Evolutionary conservation across 2,329 filamentous ascomycete species (phyloP), one percentile per base, ranked within the genome.

Genomic region (Aschersonia sp.): DNA sequence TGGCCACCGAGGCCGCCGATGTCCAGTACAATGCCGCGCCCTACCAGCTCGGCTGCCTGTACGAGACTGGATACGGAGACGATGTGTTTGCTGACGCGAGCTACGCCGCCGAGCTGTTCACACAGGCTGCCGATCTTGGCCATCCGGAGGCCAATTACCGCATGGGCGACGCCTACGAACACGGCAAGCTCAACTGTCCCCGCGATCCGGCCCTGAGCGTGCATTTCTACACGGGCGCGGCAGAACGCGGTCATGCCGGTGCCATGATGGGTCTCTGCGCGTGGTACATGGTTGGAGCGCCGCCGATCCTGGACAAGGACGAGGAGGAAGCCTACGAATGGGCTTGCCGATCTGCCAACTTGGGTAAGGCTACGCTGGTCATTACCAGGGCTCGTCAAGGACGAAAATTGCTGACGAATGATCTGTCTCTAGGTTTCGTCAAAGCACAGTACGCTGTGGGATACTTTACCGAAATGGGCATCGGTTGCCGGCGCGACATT

Each of bases 261-360:
- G 90, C 88, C 44, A 97, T 97, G 88, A 95, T 98, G 89, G 90
- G 90, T 5, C 72, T 98, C 7, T 98, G 92, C 65, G 92, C 92
- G 9, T 98, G 92, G 92, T 98, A 97, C 64, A 85, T 97, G 75
- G 85, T 97, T 41, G 92, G 92, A 9, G 92, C 92, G 2, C 85
- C 89, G 55, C 88, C 89, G 0, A 80, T 97, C 11, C 68, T 98
- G 29, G 89, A 95, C 51, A 95, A 92, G 66, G 90, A 98, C 57
- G 90, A 97, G 63, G 83, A 84, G 55, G 92, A 98, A 64, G 92
- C 92, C 8, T 97, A 94, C 59, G 89, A 95, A 63, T 98, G 92
- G 92, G 89, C 92, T 12, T 81, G 80, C 58, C 81, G 83, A 58
- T 87, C 92, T 47, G 90, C 90, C 33, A 83, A 92, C 52, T 72